Percentiles rank a stretch among this genome's conserved stretches.
Evolutionary conservation across 495 filamentous ascomycete species (phyloP).

Genomic region (Penicillium chermesinum): DNA sequence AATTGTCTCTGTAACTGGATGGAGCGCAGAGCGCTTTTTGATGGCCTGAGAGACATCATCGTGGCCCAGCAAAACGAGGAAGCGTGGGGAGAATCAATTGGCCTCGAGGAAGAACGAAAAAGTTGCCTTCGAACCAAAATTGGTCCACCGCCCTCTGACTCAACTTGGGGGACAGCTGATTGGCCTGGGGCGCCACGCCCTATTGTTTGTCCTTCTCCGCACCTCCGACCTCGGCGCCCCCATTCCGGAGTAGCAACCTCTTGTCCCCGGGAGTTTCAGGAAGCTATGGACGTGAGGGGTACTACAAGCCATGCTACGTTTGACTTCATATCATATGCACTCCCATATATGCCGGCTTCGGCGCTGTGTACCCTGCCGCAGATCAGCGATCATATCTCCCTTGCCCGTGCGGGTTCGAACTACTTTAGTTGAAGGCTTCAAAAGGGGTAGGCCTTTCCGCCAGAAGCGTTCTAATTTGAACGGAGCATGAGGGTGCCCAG

Average conservation of each 20-base stretch:
- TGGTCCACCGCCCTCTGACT: conserved; percentile 17
- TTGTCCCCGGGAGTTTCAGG: no score
- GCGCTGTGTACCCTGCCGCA: no score
- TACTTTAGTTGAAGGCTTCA: no score
- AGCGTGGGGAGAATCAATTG: conserved; percentile 18
- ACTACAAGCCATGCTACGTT: no score
- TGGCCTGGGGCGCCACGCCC: conserved; percentile 13
- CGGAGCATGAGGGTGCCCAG: no score
- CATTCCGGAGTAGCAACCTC: background rate
- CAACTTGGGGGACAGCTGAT: conserved; percentile 26
- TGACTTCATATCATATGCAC: no score
- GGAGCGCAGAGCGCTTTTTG: conserved; percentile 43
- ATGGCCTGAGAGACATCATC: conserved; percentile 49
- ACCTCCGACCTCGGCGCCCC: conserved; percentile 37
- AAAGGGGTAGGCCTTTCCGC: background rate
- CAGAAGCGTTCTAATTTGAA: background rate
- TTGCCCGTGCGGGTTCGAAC: no score
- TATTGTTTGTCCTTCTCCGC: conserved; percentile 7
- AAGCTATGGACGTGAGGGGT: no score
- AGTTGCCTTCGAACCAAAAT: conserved; percentile 19
- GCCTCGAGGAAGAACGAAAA: conserved; percentile 24
- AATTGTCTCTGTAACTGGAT: conserved; percentile 40
- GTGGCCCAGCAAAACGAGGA: conserved; percentile 19
- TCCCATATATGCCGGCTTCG: no score
- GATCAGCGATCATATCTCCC: no score